Base-by-base conservation (phyloP, 2,329 filamentous ascomycete species). In the Penicillium sp. region DNA sequence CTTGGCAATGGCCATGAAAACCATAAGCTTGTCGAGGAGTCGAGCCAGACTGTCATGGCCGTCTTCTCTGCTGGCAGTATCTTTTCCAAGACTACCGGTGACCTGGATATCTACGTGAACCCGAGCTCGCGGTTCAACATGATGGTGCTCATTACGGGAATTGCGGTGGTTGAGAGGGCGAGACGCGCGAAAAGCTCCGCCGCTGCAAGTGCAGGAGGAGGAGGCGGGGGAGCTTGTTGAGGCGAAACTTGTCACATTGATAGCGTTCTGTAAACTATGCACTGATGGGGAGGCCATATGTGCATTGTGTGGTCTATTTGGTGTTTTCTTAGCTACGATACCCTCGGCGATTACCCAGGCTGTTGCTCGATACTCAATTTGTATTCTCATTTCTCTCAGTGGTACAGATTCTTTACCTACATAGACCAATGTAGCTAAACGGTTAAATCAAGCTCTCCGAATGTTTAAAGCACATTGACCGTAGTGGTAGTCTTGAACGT, bases 1-100 rank as follows among this genome's bases (percentile, higher is more conserved):
- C 59, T 64, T n/a, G 66, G 63, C 8, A 45, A 33, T n/a, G 52
- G 62, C 27, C 36, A 40, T 3, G 55, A 54, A 14, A 69, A 67
- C 44, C 63, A 60, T 50, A 69, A 72, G 46, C 50, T 72, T n/a
- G 54, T 69, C 13, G 61, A 71, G 14, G 64, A 66, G 41, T 48
- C 54, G 8, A 65, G 52, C 2, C 54, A 57, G 8, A 56, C 60
- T 27, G 43, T 69, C 2, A 37, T 69, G 3, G 69, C 66, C 0
- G 58, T 67, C 1, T 70, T 69, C 40, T 63, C 46, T 12, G 50
- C 61, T 11, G 61, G 58, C 44, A 58, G 41, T 37, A 41, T 33
- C 31, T 64, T 59, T 61, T 57, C 59, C 11, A 63, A 54, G 38
- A 66, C 64, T 36, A 58, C 57, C n/a, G 68, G 66, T 6, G 64